Conservation (phyloP, 2,329 filamentous ascomycete genomes). For the Penicillium sp. region DNA sequence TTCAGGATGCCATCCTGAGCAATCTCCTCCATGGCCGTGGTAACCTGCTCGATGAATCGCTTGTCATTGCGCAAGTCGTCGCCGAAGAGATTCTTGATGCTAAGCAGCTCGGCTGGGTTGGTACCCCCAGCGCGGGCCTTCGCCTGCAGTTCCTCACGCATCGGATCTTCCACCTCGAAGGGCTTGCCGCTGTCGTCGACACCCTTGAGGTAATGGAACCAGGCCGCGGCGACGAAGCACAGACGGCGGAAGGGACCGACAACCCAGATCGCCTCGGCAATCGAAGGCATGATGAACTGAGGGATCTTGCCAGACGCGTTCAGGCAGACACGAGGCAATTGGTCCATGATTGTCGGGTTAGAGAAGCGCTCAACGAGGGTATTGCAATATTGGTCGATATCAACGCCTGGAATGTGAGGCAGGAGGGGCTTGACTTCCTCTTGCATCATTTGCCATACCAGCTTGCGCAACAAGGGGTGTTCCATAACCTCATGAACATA, state of each 20-base stretch:
- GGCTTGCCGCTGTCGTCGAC: constrained; percentile 48
- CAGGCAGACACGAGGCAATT: constrained; percentile 52
- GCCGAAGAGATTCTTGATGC: constrained; percentile 50
- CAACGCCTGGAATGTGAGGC: constrained; percentile 50
- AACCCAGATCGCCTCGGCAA: constrained; percentile 46
- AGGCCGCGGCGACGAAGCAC: constrained; percentile 49
- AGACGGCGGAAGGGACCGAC: constrained; percentile 47
- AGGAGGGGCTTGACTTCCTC: constrained; percentile 54
- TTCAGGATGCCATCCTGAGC: constrained; percentile 49
- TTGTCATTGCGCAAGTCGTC: constrained; percentile 51
- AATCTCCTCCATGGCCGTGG: constrained; percentile 50
- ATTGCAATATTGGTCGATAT: constrained; percentile 53
- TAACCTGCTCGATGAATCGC: constrained; percentile 49
- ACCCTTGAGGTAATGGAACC: constrained; percentile 55
- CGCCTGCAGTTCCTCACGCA: constrained; percentile 49
- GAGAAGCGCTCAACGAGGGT: constrained; percentile 56
- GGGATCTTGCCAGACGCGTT: constrained; percentile 56
- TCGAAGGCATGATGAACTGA: constrained; percentile 42
- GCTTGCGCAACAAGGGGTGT: constrained; percentile 48
- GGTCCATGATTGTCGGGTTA: constrained; percentile 57
- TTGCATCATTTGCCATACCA: constrained; percentile 57
- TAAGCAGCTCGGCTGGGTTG: constrained; percentile 45
- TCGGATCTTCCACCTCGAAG: constrained; percentile 47
- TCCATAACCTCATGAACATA: constrained; percentile 57
- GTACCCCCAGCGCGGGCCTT: constrained; percentile 46